Evolutionary conservation across 306 rosid species (phyloP).

Genomic region (Clitoria ternatea): DNA sequence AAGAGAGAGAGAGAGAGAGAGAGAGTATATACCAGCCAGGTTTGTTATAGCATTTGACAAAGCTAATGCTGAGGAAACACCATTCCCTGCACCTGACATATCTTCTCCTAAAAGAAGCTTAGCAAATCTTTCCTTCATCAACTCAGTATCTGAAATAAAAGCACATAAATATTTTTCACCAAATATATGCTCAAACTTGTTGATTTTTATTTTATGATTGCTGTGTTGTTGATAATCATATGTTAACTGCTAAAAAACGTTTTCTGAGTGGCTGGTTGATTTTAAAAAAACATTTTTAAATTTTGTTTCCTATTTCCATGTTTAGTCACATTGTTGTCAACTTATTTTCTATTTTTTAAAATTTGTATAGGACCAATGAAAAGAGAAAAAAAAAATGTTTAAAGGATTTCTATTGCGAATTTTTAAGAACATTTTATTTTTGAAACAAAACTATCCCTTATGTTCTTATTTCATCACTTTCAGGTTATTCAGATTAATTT

Average conservation of each 20-base stretch:
- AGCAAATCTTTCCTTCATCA: conserved; percentile 80
- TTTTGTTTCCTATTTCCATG: too few species aligned
- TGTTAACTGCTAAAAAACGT: not conserved
- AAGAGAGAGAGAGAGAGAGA: too few species aligned
- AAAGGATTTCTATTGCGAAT: too few species aligned
- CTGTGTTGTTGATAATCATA: not conserved
- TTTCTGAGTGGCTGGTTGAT: too few species aligned
- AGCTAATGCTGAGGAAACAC: conserved; percentile 93
- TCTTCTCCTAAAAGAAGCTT: conserved; percentile 95
- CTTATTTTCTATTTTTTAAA: too few species aligned
- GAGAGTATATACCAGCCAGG: conserved; percentile 66
- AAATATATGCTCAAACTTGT: not conserved
- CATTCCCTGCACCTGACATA: conserved; percentile 98
- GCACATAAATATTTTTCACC: not conserved
- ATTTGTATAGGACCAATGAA: too few species aligned
- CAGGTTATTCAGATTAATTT: conserved; percentile 10
- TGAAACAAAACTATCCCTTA: too few species aligned
- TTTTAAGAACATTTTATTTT: too few species aligned
- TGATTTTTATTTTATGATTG: too few species aligned
- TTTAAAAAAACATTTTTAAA: too few species aligned
- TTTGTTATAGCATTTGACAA: conserved; percentile 92
- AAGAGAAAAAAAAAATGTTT: too few species aligned
- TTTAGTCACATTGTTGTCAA: too few species aligned
- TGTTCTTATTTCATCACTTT: not conserved
- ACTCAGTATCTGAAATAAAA: conserved; percentile 52